A percentile compares a stretch with the other conserved stretches of the same genome.
Evolutionary conservation across 1,284 basidiomycete genomes (phyloP).

Genomic region (Puccinia brachypodii): DNA sequence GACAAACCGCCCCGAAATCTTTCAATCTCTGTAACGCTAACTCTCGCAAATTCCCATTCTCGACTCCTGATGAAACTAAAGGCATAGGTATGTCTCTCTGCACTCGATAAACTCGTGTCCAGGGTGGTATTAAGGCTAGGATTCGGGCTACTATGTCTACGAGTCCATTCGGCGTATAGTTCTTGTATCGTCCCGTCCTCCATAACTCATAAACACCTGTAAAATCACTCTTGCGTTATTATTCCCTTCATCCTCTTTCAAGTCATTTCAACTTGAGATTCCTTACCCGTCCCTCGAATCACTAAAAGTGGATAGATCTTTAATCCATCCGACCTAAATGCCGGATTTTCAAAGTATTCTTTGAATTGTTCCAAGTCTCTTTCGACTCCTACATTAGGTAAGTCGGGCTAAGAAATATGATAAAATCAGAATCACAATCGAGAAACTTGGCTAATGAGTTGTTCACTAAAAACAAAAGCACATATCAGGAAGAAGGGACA

Average conservation of each 20-base stretch:
- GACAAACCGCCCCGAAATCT: conserved; percentile 95
- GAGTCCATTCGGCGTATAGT: conserved; percentile 96
- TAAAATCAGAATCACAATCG: not conserved
- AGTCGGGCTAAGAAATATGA: conserved; percentile 58
- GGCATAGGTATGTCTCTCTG: conserved; percentile 97
- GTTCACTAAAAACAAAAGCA: not conserved
- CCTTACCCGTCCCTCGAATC: conserved; percentile 90
- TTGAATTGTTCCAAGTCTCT: conserved; percentile 98
- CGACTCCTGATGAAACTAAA: conserved; percentile 91
- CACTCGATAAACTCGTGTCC: conserved; percentile 98
- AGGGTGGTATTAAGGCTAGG: conserved; percentile 93
- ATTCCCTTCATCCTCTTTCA: not conserved
- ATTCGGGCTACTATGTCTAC: conserved; percentile 97
- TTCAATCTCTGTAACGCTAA: conserved; percentile 96
- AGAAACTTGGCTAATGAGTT: too few species aligned
- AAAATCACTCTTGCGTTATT: not conserved
- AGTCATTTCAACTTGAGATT: not conserved
- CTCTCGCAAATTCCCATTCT: conserved; percentile 97
- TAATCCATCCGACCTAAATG: conserved; percentile 92
- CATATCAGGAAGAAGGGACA: conserved; percentile 11
- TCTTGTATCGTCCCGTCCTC: conserved; percentile 95
- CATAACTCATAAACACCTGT: conserved; percentile 77
- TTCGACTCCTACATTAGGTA: conserved; percentile 96
- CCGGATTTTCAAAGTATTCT: conserved; percentile 96
- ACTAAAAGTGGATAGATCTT: conserved; percentile 99